Base-by-base conservation (phyloP, 352 stramenopile species). In the Pythium pyrilobum region DNA sequence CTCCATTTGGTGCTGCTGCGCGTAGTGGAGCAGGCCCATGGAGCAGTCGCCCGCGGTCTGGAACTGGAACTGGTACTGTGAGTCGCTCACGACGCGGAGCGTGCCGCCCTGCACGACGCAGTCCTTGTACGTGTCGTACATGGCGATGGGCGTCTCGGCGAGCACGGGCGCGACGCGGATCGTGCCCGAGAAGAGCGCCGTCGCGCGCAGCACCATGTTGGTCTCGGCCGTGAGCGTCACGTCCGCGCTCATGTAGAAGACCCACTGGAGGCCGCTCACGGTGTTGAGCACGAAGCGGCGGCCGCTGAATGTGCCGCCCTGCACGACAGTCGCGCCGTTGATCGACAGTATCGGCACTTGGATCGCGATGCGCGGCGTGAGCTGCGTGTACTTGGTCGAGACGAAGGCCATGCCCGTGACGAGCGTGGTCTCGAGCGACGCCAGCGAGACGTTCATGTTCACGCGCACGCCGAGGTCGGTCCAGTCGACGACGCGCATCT, bases 341-440 rank as follows among this genome's bases (percentile, higher is more conserved):
- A 89, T 76, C 5, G 66, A 73, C 9, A 40, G 33, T 28, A 92
- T 70, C 3, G 77, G 72, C 16, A 74, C 73, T 53, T 85, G 62
- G 18, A 87, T 56, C 13, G 62, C 45, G 9, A 92, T 38, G 28
- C 70, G 63, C 16, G 79, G 82, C 16, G 71, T 79, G 29, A 92
- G 69, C 12, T 60, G 43, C 27, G 67, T 50, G 50, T 88, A 89
- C 15, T 48, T 81, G 16, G 72, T 56, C 4, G 72, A 82, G 51
- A 89, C 79, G 56, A 75, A 92, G 23, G 77, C 68, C 82, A 92
- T 92, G 34, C 77, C 82, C 24, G 64, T 87, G 37, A 90, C 74
- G 34, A 87, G 62, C 41, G 48, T 71, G 9, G 69, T 69, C 27
- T 77, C 71, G 1, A 92, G 45, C 5, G 54, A 39, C 21, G 15